Evolutionary conservation across 352 stramenopile genomes (phyloP), one percentile per base, ranked within the genome.

Genomic region (Phytophthora tentaculata): DNA sequence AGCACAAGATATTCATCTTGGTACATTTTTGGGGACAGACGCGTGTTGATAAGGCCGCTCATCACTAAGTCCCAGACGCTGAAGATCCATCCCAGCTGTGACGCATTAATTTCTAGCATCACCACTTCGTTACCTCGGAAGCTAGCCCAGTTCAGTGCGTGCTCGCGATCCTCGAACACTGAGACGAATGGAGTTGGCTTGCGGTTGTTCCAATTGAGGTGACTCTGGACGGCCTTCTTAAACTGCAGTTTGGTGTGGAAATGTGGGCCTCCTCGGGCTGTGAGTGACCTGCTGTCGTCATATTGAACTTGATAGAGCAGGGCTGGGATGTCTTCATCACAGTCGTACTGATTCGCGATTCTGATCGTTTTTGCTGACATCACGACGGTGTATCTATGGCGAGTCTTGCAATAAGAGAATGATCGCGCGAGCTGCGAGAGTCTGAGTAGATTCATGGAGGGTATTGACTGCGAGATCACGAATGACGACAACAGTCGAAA

Each of bases 151-250:
- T 20, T 58, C 5, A 28, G 10, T 41, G 61, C 53, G 23, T 69
- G 61, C 14, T 20, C n/a, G 39, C 44, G 12, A 22, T 49, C 44
- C 48, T 22, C 44, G 20, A 69, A 69, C 23, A 57, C 13, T 13
- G 61, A 63, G 22, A 69, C 61, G 24, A 69, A 69, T n/a, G 61
- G 61, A n/a, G 61, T 69, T 16, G 43, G 61, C 14, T 64, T 22
- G 13, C 53, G 29, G 39, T 45, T 32, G 7, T 10, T 28, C 43
- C n/a, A 26, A 50, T 26, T 16, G 39, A 68, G 61, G 17, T 68
- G 61, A 2, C 19, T 12, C 29, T 68, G 43, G 2, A 68, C 61
- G 13, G 29, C 32, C 5, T 12, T 28, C 23, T 51, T 63, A 22
- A 68, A 68, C 41, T 56, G 28, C 28, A 8, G 5, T 32, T 23